phyloP scores from a whole-genome alignment of 805 yeast species.

The Grigorovia humatica region DNA sequence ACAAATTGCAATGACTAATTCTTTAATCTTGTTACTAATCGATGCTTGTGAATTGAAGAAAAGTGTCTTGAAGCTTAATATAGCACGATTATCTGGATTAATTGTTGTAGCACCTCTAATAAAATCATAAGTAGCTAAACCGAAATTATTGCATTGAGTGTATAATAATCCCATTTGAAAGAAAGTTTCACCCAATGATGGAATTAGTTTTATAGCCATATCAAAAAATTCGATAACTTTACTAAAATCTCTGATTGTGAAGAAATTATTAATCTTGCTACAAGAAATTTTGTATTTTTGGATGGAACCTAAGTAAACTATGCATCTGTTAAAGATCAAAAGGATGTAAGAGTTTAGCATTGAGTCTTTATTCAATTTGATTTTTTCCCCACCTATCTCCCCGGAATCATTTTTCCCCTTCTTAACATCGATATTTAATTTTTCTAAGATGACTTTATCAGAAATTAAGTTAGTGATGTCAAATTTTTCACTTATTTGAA shows the following conservation, averaged over 20 bases:
- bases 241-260: constrained; percentile 33
- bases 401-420: constrained; percentile 5
- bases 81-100: constrained; percentile 38
- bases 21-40: constrained; percentile 17
- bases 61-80: constrained; percentile 34
- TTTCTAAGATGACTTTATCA: neutral
- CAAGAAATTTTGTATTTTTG: constrained; percentile 45
- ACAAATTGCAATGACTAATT: constrained; percentile 10
- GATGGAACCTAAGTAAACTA: constrained; percentile 45
- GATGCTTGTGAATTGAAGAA: constrained; percentile 30
- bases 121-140: constrained; percentile 18
- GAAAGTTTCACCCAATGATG: constrained; percentile 55
- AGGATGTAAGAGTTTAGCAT: neutral
- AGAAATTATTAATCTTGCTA: constrained; percentile 32
- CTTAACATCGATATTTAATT: constrained; percentile 1
- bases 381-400: neutral
- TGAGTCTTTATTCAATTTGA: constrained; percentile 7
- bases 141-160: constrained; percentile 19
- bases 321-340: constrained; percentile 15
- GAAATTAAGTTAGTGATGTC: constrained; percentile 10
- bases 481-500: constrained; percentile 5
- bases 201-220: constrained; percentile 45
- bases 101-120: constrained; percentile 48
- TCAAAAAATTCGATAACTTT: constrained; percentile 40
- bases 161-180: constrained; percentile 22